Percentiles rank a stretch among this genome's conserved stretches.
These are phyloP conservation scores for Alternaria longipes DNA, from an alignment of 2,329 filamentous ascomycete species.

Conservation along the genomic window DNA sequence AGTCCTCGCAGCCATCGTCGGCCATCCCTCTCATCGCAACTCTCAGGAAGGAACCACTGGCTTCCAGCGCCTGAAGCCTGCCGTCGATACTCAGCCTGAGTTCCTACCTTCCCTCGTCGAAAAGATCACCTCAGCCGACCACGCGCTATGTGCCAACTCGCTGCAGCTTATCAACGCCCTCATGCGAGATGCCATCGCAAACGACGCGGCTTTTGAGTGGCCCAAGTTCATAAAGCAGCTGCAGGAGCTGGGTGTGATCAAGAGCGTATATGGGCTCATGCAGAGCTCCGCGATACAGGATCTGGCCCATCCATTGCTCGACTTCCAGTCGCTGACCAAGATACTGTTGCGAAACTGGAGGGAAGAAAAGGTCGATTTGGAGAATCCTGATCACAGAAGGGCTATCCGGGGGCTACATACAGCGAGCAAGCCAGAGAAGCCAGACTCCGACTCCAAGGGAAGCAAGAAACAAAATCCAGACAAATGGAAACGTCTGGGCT, in stretches of 20 bases:
- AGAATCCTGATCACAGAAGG: slow-evolving; percentile 86
- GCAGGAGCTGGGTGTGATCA: slow-evolving; percentile 92
- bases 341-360: slow-evolving; percentile 87
- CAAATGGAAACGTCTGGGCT: slow-evolving; percentile 92
- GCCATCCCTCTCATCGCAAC: slow-evolving; percentile 72
- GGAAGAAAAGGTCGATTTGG: slow-evolving; percentile 83
- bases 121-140: slow-evolving; percentile 91
- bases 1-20: slow-evolving; percentile 91
- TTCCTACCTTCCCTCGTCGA: slow-evolving; percentile 95
- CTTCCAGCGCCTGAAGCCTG: slow-evolving; percentile 90
- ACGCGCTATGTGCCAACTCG: slow-evolving; percentile 93
- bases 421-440: slow-evolving; percentile 76
- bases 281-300: slow-evolving; percentile 93
- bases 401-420: slow-evolving; percentile 87
- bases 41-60: slow-evolving; percentile 75
- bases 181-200: slow-evolving; percentile 88
- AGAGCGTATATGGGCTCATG: slow-evolving; percentile 90
- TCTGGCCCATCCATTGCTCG: slow-evolving; percentile 84
- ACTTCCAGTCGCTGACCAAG: slow-evolving; percentile 93
- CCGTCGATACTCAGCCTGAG: slow-evolving; percentile 87
- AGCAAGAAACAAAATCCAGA: slow-evolving; percentile 81
- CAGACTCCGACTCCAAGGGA: slow-evolving; percentile 53
- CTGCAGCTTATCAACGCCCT: slow-evolving; percentile 95
- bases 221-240: slow-evolving; percentile 92
- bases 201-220: slow-evolving; percentile 84